Base-by-base conservation (phyloP, 257 asterid genomes). In the Plantago ovata region DNA sequence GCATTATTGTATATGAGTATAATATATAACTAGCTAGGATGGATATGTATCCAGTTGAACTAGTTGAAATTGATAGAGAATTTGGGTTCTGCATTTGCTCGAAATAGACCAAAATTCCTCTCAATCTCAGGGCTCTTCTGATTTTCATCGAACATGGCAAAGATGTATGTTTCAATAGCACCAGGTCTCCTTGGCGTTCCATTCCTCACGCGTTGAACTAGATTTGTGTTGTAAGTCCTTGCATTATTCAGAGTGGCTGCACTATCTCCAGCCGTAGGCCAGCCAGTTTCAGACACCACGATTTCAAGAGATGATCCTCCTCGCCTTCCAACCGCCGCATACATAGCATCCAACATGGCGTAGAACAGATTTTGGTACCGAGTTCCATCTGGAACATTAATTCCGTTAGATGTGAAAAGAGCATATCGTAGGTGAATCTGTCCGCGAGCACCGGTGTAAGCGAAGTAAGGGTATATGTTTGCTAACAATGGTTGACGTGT, bases 391-490 rank as follows among this genome's bases (percentile, higher is more conserved):
- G 74, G 72, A 20, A 61, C 70, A 0, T 47, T 48, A 0, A 56
- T 4, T 15, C 75, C 77, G 12, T 58, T 10, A 8, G 72, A 19
- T 9, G 67, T 28, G 32, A 76, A 41, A 0, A 76, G 65, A 1
- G 75, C 75, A 22, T 68, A 76, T 2, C 16, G n/a, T 0, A 72
- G 68, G 28, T 3, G 14, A 6, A 76, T 57, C 7, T 50, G 24
- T 2, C 38, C 60, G 13, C 58, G 38, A 43, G 55, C 57, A 0
- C 13, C 39, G 0, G 54, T 64, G 67, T 72, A 65, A 4, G 76
- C 53, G 15, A 76, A 72, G 59, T 76, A 76, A 1, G 81, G 70
- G 51, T 76, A 76, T 11, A 72, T 7, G 58, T 72, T 76, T 52
- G 61, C 78, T 0, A 76, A 47, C 20, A 76, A 9, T 0, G 75